Percentiles rank a stretch among this genome's conserved stretches.
These are phyloP conservation scores for Zygotorulaspora florentina DNA, from an alignment of 805 yeast species.

Conservation along the genomic window DNA sequence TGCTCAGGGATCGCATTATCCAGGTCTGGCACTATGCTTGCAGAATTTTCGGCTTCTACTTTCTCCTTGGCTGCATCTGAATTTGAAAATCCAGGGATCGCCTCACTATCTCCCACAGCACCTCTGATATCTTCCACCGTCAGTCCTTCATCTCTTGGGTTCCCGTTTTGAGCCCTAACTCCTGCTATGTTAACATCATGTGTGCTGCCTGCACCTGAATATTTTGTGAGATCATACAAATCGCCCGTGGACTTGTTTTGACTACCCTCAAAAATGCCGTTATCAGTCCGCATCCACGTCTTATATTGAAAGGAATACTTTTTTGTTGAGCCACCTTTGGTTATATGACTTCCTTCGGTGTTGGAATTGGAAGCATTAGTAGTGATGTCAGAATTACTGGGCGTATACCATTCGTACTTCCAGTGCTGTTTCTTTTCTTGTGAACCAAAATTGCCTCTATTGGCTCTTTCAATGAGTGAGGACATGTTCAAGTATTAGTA, in stretches of 20 bases:
- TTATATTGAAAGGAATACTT: conserved; percentile 24
- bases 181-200: not conserved
- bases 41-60: not conserved
- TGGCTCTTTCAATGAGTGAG: conserved; percentile 26
- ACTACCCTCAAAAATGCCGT: conserved; percentile 6
- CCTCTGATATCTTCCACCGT: conserved; percentile 50
- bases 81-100: conserved; percentile 44
- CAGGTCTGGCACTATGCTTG: conserved; percentile 1
- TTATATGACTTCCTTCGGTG: conserved; percentile 7
- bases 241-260: conserved; percentile 6
- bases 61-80: conserved; percentile 19
- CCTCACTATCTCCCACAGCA: conserved; percentile 46
- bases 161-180: conserved; percentile 6
- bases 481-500: conserved; percentile 9
- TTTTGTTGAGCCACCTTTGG: conserved; percentile 12
- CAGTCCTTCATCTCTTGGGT: conserved; percentile 30
- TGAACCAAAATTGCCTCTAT: conserved; percentile 16
- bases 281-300: conserved; percentile 23
- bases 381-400: conserved; percentile 15
- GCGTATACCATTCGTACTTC: conserved; percentile 33
- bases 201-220: conserved; percentile 4
- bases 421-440: conserved; percentile 27
- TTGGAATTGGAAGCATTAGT: conserved; percentile 5
- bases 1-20: not conserved
- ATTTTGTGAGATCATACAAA: conserved; percentile 9